These are phyloP conservation scores for Aspergillus haitiensis DNA, from an alignment of 495 filamentous ascomycete species.

Conservation along the genomic window DNA sequence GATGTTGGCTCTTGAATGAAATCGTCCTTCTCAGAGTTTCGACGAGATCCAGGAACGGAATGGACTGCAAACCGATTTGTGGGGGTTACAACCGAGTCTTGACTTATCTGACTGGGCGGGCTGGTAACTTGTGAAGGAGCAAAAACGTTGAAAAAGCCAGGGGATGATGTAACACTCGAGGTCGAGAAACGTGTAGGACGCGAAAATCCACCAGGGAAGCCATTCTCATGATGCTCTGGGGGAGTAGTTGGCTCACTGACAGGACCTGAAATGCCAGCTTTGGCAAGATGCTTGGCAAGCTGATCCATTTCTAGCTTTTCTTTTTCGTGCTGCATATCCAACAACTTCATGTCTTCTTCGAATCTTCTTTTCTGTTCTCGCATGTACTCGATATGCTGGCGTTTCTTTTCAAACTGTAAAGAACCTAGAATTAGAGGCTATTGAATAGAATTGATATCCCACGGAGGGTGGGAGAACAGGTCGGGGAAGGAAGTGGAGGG, in stretches of 20 bases:
- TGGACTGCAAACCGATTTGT: constrained; percentile 62
- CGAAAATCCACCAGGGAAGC: constrained; percentile 70
- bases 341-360: constrained; percentile 80
- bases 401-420: constrained; percentile 84
- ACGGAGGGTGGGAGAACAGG: not conserved
- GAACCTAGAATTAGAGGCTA: constrained; percentile 36
- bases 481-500: not conserved
- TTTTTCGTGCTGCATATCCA: constrained; percentile 76
- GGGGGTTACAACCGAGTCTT: constrained; percentile 32
- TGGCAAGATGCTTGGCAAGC: constrained; percentile 74
- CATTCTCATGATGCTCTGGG: constrained; percentile 83
- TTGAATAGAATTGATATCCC: not conserved
- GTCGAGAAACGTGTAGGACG: constrained; percentile 81
- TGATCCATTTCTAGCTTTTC: constrained; percentile 80
- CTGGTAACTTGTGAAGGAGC: constrained; percentile 67
- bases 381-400: constrained; percentile 79
- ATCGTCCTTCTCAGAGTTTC: constrained; percentile 56
- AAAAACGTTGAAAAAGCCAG: constrained; percentile 71
- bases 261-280: constrained; percentile 62
- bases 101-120: constrained; percentile 56
- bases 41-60: constrained; percentile 82
- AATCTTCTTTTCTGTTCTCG: constrained; percentile 81
- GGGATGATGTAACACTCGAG: constrained; percentile 77
- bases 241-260: constrained; percentile 95
- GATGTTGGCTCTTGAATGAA: constrained; percentile 37